Conservation (phyloP, 495 filamentous ascomycete genomes). For the Penicillium coffeae region DNA sequence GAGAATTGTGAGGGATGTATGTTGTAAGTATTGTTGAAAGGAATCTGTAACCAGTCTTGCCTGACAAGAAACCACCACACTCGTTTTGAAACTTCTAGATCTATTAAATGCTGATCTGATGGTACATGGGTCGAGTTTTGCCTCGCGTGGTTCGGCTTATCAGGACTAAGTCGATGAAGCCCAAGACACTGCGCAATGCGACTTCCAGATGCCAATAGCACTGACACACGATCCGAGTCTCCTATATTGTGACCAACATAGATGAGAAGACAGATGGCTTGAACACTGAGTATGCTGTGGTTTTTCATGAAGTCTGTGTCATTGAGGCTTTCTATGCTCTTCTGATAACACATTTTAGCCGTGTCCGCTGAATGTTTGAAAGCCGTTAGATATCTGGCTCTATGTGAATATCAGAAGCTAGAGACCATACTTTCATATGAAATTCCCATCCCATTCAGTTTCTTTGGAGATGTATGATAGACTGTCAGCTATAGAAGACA, state of each 20-base stretch:
- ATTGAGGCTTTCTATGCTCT: slow-evolving; percentile 5
- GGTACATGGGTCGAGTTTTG: background rate
- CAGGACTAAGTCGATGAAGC: slow-evolving; percentile 7
- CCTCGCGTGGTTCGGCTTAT: background rate
- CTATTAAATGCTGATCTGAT: background rate
- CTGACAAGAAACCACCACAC: slow-evolving; percentile 16
- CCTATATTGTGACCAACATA: slow-evolving; percentile 10
- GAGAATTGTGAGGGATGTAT: slow-evolving; percentile 12
- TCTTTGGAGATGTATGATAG: too few species aligned
- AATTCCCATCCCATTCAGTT: too few species aligned
- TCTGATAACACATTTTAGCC: slow-evolving; percentile 1
- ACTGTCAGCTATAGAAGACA: too few species aligned
- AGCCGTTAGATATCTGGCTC: too few species aligned
- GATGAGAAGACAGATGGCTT: slow-evolving; percentile 13
- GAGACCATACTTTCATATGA: too few species aligned
- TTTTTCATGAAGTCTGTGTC: slow-evolving; percentile 9
- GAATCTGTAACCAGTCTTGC: slow-evolving; percentile 18
- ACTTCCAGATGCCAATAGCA: slow-evolving; percentile 4
- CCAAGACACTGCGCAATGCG: slow-evolving; percentile 13
- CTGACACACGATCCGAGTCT: slow-evolving; percentile 10
- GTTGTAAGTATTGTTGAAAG: slow-evolving; percentile 12
- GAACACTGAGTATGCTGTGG: slow-evolving; percentile 8
- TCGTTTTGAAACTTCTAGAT: slow-evolving; percentile 13
- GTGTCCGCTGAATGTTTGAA: too few species aligned
- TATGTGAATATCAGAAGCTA: too few species aligned